Conservation (phyloP, 345 rosid genomes). For the Diplotaxis tenuifolia region DNA sequence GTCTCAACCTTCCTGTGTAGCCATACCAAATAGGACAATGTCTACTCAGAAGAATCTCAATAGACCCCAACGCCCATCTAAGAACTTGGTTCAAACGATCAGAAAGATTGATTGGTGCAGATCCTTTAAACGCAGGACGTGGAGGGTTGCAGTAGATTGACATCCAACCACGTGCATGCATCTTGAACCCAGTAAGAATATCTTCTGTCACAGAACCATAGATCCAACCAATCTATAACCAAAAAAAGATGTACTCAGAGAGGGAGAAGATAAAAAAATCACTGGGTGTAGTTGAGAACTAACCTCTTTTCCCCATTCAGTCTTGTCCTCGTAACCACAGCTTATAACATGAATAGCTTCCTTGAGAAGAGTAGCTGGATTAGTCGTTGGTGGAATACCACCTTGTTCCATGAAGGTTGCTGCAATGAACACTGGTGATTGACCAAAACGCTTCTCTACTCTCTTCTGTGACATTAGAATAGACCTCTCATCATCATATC, state of each 20-base stretch:
- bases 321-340: slow-evolving; percentile 95
- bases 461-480: slow-evolving; percentile 83
- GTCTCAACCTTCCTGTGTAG: slow-evolving; percentile 68
- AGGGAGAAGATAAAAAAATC: neutral
- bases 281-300: neutral
- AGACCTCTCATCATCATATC: slow-evolving; percentile 60
- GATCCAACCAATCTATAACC: slow-evolving; percentile 93
- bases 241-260: neutral
- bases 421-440: slow-evolving; percentile 90
- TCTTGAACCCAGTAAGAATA: slow-evolving; percentile 95
- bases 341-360: slow-evolving; percentile 98
- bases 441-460: slow-evolving; percentile 93
- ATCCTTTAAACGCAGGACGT: slow-evolving; percentile 96
- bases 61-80: slow-evolving; percentile 93
- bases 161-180: slow-evolving; percentile 99
- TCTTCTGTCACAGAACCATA: slow-evolving; percentile 99
- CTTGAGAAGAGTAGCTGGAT: slow-evolving; percentile 81
- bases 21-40: slow-evolving; percentile 99
- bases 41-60: slow-evolving; percentile 90
- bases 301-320: slow-evolving; percentile 99
- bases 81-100: slow-evolving; percentile 98
- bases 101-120: slow-evolving; percentile 96
- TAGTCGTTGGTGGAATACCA: slow-evolving; percentile 87
- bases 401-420: slow-evolving; percentile 99
- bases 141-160: slow-evolving; percentile 92